Evolutionary conservation across 2,329 filamentous ascomycete genomes (phyloP).

Genomic region (Tothia fuscella): DNA sequence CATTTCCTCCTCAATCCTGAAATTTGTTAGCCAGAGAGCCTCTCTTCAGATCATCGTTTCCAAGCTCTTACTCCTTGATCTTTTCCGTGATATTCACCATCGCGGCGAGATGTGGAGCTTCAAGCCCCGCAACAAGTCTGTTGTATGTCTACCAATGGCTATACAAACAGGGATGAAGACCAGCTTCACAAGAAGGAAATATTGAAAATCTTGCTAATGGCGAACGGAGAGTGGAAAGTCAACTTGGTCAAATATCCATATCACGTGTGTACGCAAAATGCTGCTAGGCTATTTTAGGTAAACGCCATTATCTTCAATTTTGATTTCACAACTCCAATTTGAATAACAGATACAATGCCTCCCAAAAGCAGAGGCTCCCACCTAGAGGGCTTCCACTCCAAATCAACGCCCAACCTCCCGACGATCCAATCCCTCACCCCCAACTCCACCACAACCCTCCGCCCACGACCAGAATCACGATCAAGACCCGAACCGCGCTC

Average conservation of each 20-base stretch:
- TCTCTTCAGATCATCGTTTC: not conserved
- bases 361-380: constrained; percentile 31
- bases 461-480: constrained; percentile 10
- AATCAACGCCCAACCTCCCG: constrained; percentile 35
- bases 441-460: constrained; percentile 11
- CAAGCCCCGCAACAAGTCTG: not conserved
- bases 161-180: not conserved
- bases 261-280: no score
- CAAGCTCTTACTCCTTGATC: constrained; percentile 82
- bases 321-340: not conserved
- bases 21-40: constrained; percentile 3
- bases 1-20: constrained; percentile 99
- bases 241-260: no score
- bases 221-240: no score
- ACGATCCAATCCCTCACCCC: constrained; percentile 25
- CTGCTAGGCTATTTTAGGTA: no score
- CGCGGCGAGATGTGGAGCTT: constrained; percentile 21
- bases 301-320: not conserved
- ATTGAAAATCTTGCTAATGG: no score
- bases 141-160: not conserved
- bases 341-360: constrained; percentile 21
- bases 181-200: not conserved
- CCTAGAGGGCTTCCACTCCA: constrained; percentile 31
- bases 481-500: constrained; percentile 8
- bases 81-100: constrained; percentile 99